Evolutionary conservation across 768 basidiomycete genomes (phyloP), one percentile per base, ranked within the genome.

Genomic region (Lactifluus pinguis): DNA sequence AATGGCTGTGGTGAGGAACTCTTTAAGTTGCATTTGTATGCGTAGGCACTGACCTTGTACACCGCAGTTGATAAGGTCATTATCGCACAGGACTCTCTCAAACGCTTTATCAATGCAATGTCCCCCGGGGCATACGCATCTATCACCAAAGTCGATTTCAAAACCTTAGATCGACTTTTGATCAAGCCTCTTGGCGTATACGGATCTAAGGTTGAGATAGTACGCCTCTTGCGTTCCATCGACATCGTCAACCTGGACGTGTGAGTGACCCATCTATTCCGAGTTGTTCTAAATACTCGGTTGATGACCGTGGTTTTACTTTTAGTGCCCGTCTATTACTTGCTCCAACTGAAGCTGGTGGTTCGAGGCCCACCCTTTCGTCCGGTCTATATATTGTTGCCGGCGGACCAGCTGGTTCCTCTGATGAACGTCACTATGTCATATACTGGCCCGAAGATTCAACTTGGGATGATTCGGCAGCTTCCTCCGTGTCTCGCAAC

Each of bases 141-240:
- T 0, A 70, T 83, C 50, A 83, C 80, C 0, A 79, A 76, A 61
- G 80, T 85, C 55, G 75, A 84, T 62, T 85, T 85, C 69, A 75
- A 75, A 34, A 67, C 72, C 0, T 72, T 85, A 11, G 83, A 85
- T 64, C 62, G 69, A 6, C 67, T 75, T 25, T 54, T 62, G 7
- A 66, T 85, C 60, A 76, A 79, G 59, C 82, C 82, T 8, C 68
- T 82, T 4, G 84, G 83, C 2, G 60, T 85, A 1, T 85, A 85
- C 59, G 84, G 83, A 2, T 79, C 76, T 62, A 80, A 76, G 65
- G 65, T 71, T 1, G 75, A 80, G 63, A 80, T 85, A 10, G 75
- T 78, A 4, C 69, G 72, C 4, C 77, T 83, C 47, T 67, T 85
- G 1, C 61, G 57, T 11, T 67, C 72, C 5, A 65, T 76, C 9